A percentile compares a stretch with the other conserved stretches of the same genome.
phyloP scores from a whole-genome alignment of 2,329 filamentous ascomycete genomes.

The Fusarium concolor region DNA sequence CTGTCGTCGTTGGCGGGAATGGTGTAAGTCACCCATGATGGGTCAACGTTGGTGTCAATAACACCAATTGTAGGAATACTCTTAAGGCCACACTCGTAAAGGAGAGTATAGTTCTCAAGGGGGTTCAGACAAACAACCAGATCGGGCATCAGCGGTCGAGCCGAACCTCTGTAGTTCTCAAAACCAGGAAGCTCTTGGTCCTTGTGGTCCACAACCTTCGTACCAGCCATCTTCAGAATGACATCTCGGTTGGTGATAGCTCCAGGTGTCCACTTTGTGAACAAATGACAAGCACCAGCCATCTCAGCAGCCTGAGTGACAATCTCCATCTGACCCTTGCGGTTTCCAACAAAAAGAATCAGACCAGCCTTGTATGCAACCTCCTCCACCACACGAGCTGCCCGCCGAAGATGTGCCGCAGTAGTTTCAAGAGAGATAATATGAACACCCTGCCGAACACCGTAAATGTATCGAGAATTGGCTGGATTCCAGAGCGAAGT shows the following conservation, averaged over 20 bases:
- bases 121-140: slow-evolving; percentile 94
- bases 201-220: slow-evolving; percentile 81
- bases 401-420: slow-evolving; percentile 88
- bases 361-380: slow-evolving; percentile 85
- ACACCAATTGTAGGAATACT: slow-evolving; percentile 94
- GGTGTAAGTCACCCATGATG: slow-evolving; percentile 93
- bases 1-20: slow-evolving; percentile 98
- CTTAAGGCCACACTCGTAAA: slow-evolving; percentile 90
- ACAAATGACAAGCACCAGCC: slow-evolving; percentile 85
- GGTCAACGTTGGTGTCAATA: slow-evolving; percentile 92
- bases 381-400: slow-evolving; percentile 90
- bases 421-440: slow-evolving; percentile 93
- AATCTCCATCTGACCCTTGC: slow-evolving; percentile 81
- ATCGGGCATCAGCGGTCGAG: slow-evolving; percentile 81
- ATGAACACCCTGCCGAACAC: slow-evolving; percentile 87
- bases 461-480: slow-evolving; percentile 94
- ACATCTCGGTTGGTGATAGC: slow-evolving; percentile 93
- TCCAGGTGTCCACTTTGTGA: slow-evolving; percentile 92
- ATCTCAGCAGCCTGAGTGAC: slow-evolving; percentile 85
- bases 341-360: slow-evolving; percentile 90
- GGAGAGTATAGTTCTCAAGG: slow-evolving; percentile 86
- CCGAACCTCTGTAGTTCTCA: slow-evolving; percentile 71
- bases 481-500: slow-evolving; percentile 94
- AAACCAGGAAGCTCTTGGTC: slow-evolving; percentile 73
- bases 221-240: slow-evolving; percentile 77